phyloP scores from a whole-genome alignment of 768 basidiomycete genomes.

The Jaapia argillacea region DNA sequence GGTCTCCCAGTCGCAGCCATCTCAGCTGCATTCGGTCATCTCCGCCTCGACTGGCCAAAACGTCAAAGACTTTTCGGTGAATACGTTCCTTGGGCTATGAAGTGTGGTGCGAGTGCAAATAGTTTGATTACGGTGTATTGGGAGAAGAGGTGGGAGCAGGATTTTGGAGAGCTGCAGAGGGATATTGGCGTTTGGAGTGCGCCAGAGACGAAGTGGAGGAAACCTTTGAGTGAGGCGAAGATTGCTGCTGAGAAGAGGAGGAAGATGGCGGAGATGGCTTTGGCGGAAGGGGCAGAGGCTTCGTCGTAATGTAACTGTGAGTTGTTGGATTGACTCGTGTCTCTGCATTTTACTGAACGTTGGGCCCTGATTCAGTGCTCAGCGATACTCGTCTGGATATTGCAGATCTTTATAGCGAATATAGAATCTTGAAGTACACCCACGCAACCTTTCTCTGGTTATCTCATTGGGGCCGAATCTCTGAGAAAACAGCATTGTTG shows the following conservation, averaged over 20 bases:
- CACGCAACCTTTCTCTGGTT: too few species aligned
- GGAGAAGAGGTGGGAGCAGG: background rate
- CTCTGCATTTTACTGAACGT: too few species aligned
- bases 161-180: background rate
- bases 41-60: conserved; percentile 45
- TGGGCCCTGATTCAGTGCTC: too few species aligned
- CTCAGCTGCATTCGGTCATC: conserved; percentile 69
- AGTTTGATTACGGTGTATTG: conserved; percentile 21
- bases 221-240: background rate
- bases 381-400: too few species aligned
- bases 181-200: background rate
- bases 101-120: conserved; percentile 63
- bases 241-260: background rate
- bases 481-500: too few species aligned
- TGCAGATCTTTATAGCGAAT: too few species aligned
- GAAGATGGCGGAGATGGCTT: too few species aligned
- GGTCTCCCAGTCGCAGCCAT: conserved; percentile 82
- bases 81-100: conserved; percentile 89
- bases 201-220: background rate
- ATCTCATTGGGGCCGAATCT: too few species aligned
- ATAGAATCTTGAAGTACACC: too few species aligned
- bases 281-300: too few species aligned
- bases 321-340: too few species aligned
- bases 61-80: conserved; percentile 51
- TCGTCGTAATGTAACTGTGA: too few species aligned